Evolutionary conservation across 2,329 filamentous ascomycete species (phyloP), one percentile per base, ranked within the genome.

Genomic region (Aspergillus quadricinctus): DNA sequence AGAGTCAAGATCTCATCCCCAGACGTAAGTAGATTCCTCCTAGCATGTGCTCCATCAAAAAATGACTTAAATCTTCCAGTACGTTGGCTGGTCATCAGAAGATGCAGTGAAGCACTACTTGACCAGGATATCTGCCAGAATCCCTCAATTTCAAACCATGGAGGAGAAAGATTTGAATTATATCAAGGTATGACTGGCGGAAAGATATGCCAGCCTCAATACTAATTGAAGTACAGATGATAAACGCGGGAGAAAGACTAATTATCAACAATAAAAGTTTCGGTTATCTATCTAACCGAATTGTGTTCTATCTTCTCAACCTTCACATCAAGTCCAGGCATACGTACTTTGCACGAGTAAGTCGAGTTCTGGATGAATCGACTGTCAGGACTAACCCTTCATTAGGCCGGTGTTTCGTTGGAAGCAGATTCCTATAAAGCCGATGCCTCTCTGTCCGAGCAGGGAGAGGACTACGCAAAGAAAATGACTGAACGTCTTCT

Each of bases 1-100:
- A 94, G 91, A 62, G 94, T 99, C 69, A 99, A 99, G 75, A 99
- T 99, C 54, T 95, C 90, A 2, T 97, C 93, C 0, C 95, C 94
- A 5, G 94, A 99, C 75, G 89, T 92, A 77, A 75, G 85, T 73
- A n/a, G 31, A 27, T 6, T 17, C 28, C 29, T n/a, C 25, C 53
- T 19, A n/a, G 11, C 37, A 29, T 35, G 35, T 31, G 69, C 50
- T 25, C 23, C 54, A 49, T 48, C 56, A 48, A 31, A 48, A 31
- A 55, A 23, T 45, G 53, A 40, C 31, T 55, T 25, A 57, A 61
- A 14, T n/a, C 46, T 31, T 29, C 23, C 60, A 92, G 86, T 99
- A 97, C 69, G 82, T 89, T 59, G 90, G 88, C 45, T 97, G 96
- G 93, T 86, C 89, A 43, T 88, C 92, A 11, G 88, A 96, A 61